Evolutionary conservation across 1,139 yeast species (phyloP), one percentile per base, ranked within the genome.

Genomic region (Magnusiomyces ingens): DNA sequence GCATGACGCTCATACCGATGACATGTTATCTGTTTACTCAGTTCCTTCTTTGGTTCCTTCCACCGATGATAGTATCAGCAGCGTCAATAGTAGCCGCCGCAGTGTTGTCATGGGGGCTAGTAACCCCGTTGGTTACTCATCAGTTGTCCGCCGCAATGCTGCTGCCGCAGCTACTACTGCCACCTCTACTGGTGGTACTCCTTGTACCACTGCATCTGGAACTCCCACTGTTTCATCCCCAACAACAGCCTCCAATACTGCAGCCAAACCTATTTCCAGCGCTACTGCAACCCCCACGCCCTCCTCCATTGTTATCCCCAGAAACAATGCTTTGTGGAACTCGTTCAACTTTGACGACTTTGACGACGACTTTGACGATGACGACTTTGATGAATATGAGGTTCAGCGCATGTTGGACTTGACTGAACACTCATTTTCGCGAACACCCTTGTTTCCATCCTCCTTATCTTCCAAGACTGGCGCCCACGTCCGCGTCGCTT

Each of bases 1-100:
- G 45, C 50, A 17, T 55, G 60, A 15, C 58, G 17, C n/a, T 12
- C n/a, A 36, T n/a, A 12, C n/a, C n/a, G 40, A 54, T 18, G 56
- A 59, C 21, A 54, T 57, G 13, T 57, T 62, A 8, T 58, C 65
- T 15, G 53, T 65, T 45, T 59, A 59, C 48, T 58, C 63, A 5
- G 63, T 64, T 37, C 68, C 68, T 1, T 64, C 68, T n/a, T 53
- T 64, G 49, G 60, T 62, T 11, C 64, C 59, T 47, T 61, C 55
- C 13, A 50, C 43, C 21, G 35, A 26, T 11, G 46, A 42, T 29
- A 36, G 17, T 15, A 15, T 10, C 3, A 32, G 21, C 19, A 40
- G 45, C 19, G 37, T 22, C 17, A 38, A 37, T 29, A 41, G 44
- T n/a, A 48, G 45, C 22, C 44, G 50, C 32, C 46, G 51, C 47